phyloP scores from a whole-genome alignment of 2,329 filamentous ascomycete genomes.

The Penicillium sp. region DNA sequence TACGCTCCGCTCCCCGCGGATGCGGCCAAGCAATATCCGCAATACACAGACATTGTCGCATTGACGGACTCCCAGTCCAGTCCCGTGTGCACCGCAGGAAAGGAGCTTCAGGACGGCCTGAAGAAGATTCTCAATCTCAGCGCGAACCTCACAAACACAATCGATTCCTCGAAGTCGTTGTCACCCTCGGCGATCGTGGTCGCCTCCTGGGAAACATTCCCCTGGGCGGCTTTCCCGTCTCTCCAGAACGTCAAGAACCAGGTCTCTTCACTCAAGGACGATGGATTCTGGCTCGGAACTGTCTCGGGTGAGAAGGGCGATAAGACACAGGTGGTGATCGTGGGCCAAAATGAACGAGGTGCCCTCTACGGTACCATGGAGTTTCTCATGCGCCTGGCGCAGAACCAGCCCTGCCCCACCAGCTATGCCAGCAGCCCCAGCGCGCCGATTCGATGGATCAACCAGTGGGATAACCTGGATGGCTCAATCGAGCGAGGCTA shows the following conservation, averaged over 20 bases:
- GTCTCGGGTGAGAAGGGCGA: slow-evolving; percentile 34
- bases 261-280: not conserved
- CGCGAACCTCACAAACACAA: slow-evolving; percentile 16
- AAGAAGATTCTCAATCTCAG: slow-evolving; percentile 50
- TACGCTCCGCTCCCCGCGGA: slow-evolving; percentile 48
- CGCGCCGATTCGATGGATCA: slow-evolving; percentile 61
- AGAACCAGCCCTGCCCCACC: slow-evolving; percentile 49
- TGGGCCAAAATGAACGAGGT: slow-evolving; percentile 58
- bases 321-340: slow-evolving; percentile 37
- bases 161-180: not conserved
- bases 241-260: not conserved
- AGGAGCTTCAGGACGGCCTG: slow-evolving; percentile 53
- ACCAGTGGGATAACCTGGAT: slow-evolving; percentile 68
- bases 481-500: slow-evolving; percentile 63
- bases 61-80: slow-evolving; percentile 48
- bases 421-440: slow-evolving; percentile 51
- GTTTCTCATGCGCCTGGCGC: slow-evolving; percentile 60
- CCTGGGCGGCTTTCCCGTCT: not conserved
- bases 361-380: slow-evolving; percentile 65
- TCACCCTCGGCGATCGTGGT: not conserved
- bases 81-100: slow-evolving; percentile 53
- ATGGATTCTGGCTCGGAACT: slow-evolving; percentile 53
- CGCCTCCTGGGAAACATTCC: not conserved
- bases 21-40: slow-evolving; percentile 24
- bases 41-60: slow-evolving; percentile 45